Evolutionary conservation across 129 eudicot species (phyloP), one percentile per base, ranked within the genome.

Genomic region (Heracleum sosnowskyi): DNA sequence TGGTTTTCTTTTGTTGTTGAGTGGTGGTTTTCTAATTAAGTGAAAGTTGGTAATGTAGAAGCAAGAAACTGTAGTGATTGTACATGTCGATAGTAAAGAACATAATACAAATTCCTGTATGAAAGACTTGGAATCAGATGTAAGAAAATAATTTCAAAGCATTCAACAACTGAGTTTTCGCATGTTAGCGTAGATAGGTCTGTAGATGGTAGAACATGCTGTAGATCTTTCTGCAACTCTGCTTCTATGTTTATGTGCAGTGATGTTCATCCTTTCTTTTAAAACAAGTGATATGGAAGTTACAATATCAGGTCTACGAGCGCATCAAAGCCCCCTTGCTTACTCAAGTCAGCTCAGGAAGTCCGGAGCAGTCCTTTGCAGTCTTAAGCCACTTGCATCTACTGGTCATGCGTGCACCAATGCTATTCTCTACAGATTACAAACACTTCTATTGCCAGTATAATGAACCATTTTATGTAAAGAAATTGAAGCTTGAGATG

Each of bases 391-490:
- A 95, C 86, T 91, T 95, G 80, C 98, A 95, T 90, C 84, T 95
- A 41, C 83, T 95, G 80, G 98, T 91, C 83, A 91, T 91, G 92
- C 98, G 98, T 71, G 98, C 98, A 66, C 98, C 98, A 31, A 90
- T 86, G 88, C 76, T 95, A 57, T 95, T 95, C 85, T 88, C 98
- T 81, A 85, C 98, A 63, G 97, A 95, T 89, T 95, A 95, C 91
- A 95, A 95, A 62, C 97, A 95, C 89, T 95, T 95, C 83, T 95
- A 91, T 77, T 95, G 98, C 87, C 98, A 95, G 79, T 95, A 91
- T 79, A 95, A 95, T 74, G 98, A 95, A 47, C 94, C 98, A 35
- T 91, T 92, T 82, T 91, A 95, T 85, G 97, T 95, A 79, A 95
- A 95, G 83, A 95, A 95, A 40, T 84, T 94, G 90, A 95, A 95